Evolutionary conservation across 768 basidiomycete genomes (phyloP).

Genomic region (Myochromella boudieri): DNA sequence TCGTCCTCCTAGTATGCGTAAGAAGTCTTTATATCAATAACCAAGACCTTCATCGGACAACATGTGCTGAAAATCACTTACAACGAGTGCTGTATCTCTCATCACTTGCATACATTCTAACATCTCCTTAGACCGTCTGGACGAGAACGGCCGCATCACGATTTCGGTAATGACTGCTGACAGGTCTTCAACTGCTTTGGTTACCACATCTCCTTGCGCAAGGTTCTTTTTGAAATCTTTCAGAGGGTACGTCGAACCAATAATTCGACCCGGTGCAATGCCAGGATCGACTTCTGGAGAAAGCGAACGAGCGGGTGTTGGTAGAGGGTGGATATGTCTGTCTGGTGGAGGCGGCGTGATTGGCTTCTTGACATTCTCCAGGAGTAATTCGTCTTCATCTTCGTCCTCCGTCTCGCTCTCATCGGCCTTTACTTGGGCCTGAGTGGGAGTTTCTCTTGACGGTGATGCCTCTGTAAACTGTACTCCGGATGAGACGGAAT

Average conservation of each 20-base stretch:
- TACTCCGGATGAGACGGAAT: conserved; percentile 14
- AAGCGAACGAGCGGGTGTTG: conserved; percentile 55
- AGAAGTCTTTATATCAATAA: not conserved
- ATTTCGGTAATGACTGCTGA: conserved; percentile 70
- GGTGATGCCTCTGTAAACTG: conserved; percentile 16
- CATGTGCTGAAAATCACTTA: conserved; percentile 26
- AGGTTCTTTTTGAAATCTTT: conserved; percentile 75
- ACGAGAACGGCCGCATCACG: conserved; percentile 68
- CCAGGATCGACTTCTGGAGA: conserved; percentile 46
- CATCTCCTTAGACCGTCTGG: conserved; percentile 65
- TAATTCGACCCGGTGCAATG: conserved; percentile 68
- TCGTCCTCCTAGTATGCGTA: conserved; percentile 65
- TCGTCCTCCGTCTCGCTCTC: conserved; percentile 59
- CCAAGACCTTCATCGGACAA: not conserved
- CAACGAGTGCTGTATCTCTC: conserved; percentile 66
- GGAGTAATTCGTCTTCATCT: conserved; percentile 30
- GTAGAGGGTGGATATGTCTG: conserved; percentile 31
- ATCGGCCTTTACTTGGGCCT: conserved; percentile 30
- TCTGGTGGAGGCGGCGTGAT: conserved; percentile 16
- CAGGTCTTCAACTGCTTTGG: conserved; percentile 83
- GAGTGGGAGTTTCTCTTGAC: conserved; percentile 16
- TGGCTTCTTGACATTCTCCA: conserved; percentile 23
- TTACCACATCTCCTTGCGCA: conserved; percentile 73
- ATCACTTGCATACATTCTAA: conserved; percentile 69
- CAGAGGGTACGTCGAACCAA: conserved; percentile 73